Percentiles rank a stretch among this genome's conserved stretches.
Conservation (phyloP, 2,329 filamentous ascomycete species). For the Fusarium guadeloupense region DNA sequence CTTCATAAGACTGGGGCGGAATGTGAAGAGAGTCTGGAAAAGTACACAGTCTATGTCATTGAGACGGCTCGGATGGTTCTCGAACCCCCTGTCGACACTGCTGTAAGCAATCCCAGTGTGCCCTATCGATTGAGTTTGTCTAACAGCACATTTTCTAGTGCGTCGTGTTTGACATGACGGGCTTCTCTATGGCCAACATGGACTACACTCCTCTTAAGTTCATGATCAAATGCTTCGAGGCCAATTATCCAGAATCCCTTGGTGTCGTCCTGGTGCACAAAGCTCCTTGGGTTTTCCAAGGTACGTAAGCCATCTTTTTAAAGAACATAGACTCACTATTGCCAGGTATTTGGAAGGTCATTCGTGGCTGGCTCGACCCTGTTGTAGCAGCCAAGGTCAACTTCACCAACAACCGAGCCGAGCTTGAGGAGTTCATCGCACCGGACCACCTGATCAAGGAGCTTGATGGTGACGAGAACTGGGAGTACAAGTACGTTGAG, state of each 20-base stretch:
- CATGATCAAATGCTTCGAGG: conserved; percentile 99
- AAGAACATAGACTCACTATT: conserved; percentile 11
- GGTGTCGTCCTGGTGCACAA: conserved; percentile 94
- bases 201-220: conserved; percentile 98
- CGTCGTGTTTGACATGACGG: conserved; percentile 94
- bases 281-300: conserved; percentile 95
- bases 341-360: conserved; percentile 91
- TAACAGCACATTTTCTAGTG: conserved; percentile 67
- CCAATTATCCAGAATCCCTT: conserved; percentile 94
- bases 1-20: conserved; percentile 86
- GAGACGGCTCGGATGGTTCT: conserved; percentile 91
- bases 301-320: conserved; percentile 54
- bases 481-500: conserved; percentile 84
- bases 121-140: neutral
- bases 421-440: conserved; percentile 81
- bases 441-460: conserved; percentile 78
- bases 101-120: conserved; percentile 64
- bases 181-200: conserved; percentile 96
- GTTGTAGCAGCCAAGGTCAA: conserved; percentile 95
- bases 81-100: conserved; percentile 84
- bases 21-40: conserved; percentile 81
- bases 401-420: conserved; percentile 84
- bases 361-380: conserved; percentile 94
- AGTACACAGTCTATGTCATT: conserved; percentile 92
- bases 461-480: conserved; percentile 86